Percentiles rank a stretch among this genome's conserved stretches.
Evolutionary conservation across 2,329 filamentous ascomycete species (phyloP).

Genomic region (Aspergillus terreus): DNA sequence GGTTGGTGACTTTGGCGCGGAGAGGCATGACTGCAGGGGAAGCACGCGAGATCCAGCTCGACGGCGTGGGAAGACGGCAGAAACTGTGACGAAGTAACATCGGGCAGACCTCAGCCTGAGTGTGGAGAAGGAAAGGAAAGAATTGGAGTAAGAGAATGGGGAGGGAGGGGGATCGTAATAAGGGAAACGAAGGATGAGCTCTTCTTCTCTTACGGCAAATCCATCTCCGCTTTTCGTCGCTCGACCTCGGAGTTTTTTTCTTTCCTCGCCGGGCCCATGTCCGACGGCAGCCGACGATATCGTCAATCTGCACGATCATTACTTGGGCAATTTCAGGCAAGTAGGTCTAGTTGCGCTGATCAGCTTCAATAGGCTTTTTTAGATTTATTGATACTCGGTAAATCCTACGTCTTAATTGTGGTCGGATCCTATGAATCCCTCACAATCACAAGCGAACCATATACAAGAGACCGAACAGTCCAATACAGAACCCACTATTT

Average conservation of each 20-base stretch:
- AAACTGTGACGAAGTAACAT: conserved; percentile 44
- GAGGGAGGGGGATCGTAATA: conserved; percentile 10
- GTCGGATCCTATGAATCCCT: too few species aligned
- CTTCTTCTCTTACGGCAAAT: conserved; percentile 7
- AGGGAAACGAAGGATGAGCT: conserved; percentile 21
- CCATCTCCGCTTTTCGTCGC: conserved; percentile 20
- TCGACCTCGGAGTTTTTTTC: conserved; percentile 31
- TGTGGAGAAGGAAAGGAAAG: conserved; percentile 8
- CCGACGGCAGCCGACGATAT: conserved; percentile 4
- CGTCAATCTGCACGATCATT: neutral
- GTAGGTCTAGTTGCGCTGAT: neutral
- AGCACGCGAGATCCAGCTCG: conserved; percentile 46
- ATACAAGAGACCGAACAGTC: conserved; percentile 5
- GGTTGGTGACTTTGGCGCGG: conserved; percentile 67
- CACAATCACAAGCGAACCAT: neutral
- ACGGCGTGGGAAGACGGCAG: conserved; percentile 37
- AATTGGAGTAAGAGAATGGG: conserved; percentile 13
- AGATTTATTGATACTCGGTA: too few species aligned
- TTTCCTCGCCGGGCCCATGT: conserved; percentile 15
- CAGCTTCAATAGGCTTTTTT: too few species aligned
- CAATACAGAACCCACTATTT: neutral
- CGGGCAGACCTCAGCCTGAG: conserved; percentile 24
- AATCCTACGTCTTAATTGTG: too few species aligned
- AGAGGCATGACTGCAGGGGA: conserved; percentile 65
- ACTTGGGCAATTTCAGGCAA: too few species aligned